Evolutionary conservation across 805 yeast species (phyloP).

Genomic region (Cyberlindnera mississippiensis): DNA sequence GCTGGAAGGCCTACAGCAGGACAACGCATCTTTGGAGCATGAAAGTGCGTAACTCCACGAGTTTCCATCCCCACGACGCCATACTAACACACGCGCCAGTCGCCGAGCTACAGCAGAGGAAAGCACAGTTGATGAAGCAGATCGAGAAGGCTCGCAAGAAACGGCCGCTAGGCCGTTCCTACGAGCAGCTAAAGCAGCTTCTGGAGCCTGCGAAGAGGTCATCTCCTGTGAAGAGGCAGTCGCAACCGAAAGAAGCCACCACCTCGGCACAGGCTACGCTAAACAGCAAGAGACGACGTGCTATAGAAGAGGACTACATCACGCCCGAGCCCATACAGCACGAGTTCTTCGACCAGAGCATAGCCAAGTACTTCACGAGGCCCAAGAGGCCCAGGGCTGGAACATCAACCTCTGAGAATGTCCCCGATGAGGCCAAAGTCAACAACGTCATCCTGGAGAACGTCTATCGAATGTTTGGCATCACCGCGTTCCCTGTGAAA

Average conservation of each 20-base stretch:
- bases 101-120: slow-evolving; percentile 20
- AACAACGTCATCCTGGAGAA: slow-evolving; percentile 30
- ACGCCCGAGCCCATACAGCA: slow-evolving; percentile 25
- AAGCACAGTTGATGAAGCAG: slow-evolving; percentile 22
- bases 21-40: slow-evolving; percentile 32
- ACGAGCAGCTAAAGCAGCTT: slow-evolving; percentile 26
- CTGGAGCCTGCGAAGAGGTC: slow-evolving; percentile 6
- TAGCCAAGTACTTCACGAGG: slow-evolving; percentile 19
- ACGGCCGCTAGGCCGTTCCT: slow-evolving; percentile 25
- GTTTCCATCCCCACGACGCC: no score
- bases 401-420: background rate
- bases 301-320: slow-evolving; percentile 15
- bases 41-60: slow-evolving; percentile 28
- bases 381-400: background rate
- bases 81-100: slow-evolving; percentile 14
- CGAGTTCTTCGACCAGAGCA: slow-evolving; percentile 27
- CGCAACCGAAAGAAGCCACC: background rate
- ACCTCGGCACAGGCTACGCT: background rate
- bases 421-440: slow-evolving; percentile 5
- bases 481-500: slow-evolving; percentile 36
- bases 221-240: slow-evolving; percentile 1
- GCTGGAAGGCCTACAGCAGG: slow-evolving; percentile 32
- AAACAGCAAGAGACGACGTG: slow-evolving; percentile 1
- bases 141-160: slow-evolving; percentile 24
- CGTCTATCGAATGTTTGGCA: slow-evolving; percentile 36